These are phyloP conservation scores for Davidsoniella virescens DNA, from an alignment of 2,329 filamentous ascomycete species.

Conservation along the genomic window DNA sequence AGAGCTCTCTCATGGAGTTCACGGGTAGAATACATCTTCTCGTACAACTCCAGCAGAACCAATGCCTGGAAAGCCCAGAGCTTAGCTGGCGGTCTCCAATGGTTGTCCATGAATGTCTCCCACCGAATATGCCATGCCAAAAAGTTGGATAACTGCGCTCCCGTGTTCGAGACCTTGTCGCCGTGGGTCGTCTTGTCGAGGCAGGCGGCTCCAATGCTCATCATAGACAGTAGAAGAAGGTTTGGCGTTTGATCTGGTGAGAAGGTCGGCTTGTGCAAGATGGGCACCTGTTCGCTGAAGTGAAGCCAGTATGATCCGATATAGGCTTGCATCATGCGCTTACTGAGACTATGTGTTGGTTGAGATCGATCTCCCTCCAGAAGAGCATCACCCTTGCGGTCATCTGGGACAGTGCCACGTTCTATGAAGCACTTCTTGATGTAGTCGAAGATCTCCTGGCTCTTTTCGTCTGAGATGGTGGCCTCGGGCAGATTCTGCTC, in stretches of 20 bases:
- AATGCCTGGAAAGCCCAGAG: conserved; percentile 92
- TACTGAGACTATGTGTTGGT: conserved; percentile 53
- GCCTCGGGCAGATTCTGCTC: conserved; percentile 68
- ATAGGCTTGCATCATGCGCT: conserved; percentile 91
- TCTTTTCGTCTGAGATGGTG: conserved; percentile 73
- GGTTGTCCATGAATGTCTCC: conserved; percentile 84
- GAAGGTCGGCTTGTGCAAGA: conserved; percentile 89
- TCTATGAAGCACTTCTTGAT: conserved; percentile 66
- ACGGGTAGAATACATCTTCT: conserved; percentile 94
- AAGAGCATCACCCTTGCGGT: conserved; percentile 7
- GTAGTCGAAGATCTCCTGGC: conserved; percentile 65
- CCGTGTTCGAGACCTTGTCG: conserved; percentile 53
- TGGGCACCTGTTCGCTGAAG: conserved; percentile 86
- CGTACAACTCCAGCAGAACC: conserved; percentile 77
- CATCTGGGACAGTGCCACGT: conserved; percentile 46
- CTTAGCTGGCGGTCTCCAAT: conserved; percentile 83
- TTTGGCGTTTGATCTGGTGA: conserved; percentile 74
- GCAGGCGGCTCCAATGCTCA: conserved; percentile 82
- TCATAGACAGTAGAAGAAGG: conserved; percentile 70
- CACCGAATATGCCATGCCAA: conserved; percentile 85
- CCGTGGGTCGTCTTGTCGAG: conserved; percentile 68
- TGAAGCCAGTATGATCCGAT: conserved; percentile 88
- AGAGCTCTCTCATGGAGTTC: conserved; percentile 87
- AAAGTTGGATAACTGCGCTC: conserved; percentile 76
- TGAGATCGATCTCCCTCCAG: conserved; percentile 61